These are phyloP conservation scores for Solanum paucissectum DNA, from an alignment of 257 asterid species.

Conservation along the genomic window DNA sequence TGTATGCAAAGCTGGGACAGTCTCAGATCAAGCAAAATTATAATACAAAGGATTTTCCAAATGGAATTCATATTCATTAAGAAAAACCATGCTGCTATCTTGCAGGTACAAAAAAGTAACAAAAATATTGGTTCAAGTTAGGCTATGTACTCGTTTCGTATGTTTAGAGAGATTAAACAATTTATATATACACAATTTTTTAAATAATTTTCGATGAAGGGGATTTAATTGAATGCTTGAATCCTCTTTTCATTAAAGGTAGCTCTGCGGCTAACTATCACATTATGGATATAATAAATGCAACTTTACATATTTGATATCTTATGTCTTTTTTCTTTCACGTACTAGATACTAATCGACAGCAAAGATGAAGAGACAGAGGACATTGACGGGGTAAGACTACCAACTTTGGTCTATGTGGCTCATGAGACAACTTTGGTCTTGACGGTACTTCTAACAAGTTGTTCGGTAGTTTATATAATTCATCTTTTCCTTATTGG, in stretches of 20 bases:
- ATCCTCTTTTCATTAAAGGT: background rate
- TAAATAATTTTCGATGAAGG: background rate
- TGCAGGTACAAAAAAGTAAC: slow-evolving; percentile 31
- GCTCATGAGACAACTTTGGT: too few relatives aligned
- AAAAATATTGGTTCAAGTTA: background rate
- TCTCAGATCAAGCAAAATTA: slow-evolving; percentile 14
- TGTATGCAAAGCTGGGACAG: slow-evolving; percentile 26
- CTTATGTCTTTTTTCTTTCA: background rate
- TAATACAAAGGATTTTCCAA: slow-evolving; percentile 38
- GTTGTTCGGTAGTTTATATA: too few relatives aligned
- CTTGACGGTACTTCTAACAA: too few relatives aligned
- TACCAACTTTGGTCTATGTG: background rate
- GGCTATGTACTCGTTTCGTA: background rate
- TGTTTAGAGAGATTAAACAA: background rate
- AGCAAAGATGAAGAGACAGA: slow-evolving; percentile 34
- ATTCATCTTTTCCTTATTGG: too few relatives aligned
- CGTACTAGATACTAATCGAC: slow-evolving; percentile 43
- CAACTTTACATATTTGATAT: background rate
- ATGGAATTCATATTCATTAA: slow-evolving; percentile 42
- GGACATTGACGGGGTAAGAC: slow-evolving; percentile 36
- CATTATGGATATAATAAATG: background rate
- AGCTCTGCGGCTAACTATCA: background rate
- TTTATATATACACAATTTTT: background rate
- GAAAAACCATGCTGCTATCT: slow-evolving; percentile 50
- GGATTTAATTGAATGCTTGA: background rate